Evolutionary conservation across 805 yeast species (phyloP).

Genomic region (Priceomyces medius): DNA sequence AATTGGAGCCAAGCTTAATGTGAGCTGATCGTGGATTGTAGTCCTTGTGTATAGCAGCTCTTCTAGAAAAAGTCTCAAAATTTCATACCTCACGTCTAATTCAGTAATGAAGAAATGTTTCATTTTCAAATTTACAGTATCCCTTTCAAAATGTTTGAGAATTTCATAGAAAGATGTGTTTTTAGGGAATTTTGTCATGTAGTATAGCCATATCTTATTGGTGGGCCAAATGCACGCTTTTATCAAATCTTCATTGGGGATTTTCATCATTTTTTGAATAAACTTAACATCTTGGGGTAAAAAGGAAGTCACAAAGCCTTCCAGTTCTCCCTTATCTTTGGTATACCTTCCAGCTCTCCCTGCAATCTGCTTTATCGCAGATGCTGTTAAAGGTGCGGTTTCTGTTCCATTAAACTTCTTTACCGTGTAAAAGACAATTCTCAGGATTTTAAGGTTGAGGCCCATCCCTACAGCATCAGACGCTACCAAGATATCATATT

Average conservation of each 20-base stretch:
- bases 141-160: slow-evolving; percentile 47
- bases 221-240: slow-evolving; percentile 83
- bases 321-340: slow-evolving; percentile 32
- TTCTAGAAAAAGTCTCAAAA: slow-evolving; percentile 45
- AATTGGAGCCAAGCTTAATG: slow-evolving; percentile 64
- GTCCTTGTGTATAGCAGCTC: slow-evolving; percentile 21
- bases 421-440: slow-evolving; percentile 71
- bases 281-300: slow-evolving; percentile 40
- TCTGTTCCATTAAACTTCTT: slow-evolving; percentile 69
- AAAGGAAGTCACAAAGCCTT: slow-evolving; percentile 56
- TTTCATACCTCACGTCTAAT: slow-evolving; percentile 34
- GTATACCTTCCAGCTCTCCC: slow-evolving; percentile 91
- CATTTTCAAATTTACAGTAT: slow-evolving; percentile 22
- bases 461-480: slow-evolving; percentile 99
- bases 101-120: slow-evolving; percentile 37
- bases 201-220: slow-evolving; percentile 62
- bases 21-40: slow-evolving; percentile 56
- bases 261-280: slow-evolving; percentile 47
- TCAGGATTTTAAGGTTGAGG: slow-evolving; percentile 74
- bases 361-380: slow-evolving; percentile 86
- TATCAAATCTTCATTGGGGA: slow-evolving; percentile 50
- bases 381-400: slow-evolving; percentile 48
- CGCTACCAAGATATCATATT: slow-evolving; percentile 82
- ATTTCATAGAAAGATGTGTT: slow-evolving; percentile 47
- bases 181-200: slow-evolving; percentile 60